Base-by-base conservation (phyloP, 306 rosid genomes). In the Malus asiatica region DNA sequence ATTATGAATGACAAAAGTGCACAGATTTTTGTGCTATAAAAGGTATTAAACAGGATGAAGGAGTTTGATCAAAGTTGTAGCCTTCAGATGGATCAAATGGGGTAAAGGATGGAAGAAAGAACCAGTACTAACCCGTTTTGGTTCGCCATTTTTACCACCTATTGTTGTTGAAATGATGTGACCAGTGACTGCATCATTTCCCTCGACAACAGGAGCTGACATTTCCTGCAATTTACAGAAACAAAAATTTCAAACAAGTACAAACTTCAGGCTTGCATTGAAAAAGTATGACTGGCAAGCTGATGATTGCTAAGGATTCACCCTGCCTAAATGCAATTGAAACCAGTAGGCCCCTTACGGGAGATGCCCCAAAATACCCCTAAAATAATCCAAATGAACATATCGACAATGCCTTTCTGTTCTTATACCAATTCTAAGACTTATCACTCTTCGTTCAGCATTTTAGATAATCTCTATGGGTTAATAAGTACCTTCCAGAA, bases 81-180 rank as follows among this genome's bases (percentile, higher is more conserved):
- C 69, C 22, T 44, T 12, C 22, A 45, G 16, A 73, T 22, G 55
- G 16, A 64, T 51, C 29, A 57, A 60, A 18, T 14, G 38, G 33
- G 66, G 45, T 46, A 64, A 42, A n/a, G 9, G 48, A 30, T 30
- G 25, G 70, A 69, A 73, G 65, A 70, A 68, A 76, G 74, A 73
- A 60, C 30, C 73, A 18, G 66, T 62, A 72, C 85, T 64, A 66
- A 92, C 98, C 94, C 72, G 88, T 89, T 94, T 94, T 38, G 95
- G 96, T 86, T 92, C 96, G 27, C 96, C 98, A 84, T 94, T 90
- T 84, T 90, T 89, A 66, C 98, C 98, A 73, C 97, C 98, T 78
- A 92, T 92, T n/a, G 96, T 94, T 38, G 97, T 92, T 68, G 98
- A 92, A 68, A 94, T 92, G 76, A 92, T 92, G 79, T 92, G 95